Evolutionary conservation across 1,284 basidiomycete species (phyloP).

Genomic region (Agroathelia rolfsii): DNA sequence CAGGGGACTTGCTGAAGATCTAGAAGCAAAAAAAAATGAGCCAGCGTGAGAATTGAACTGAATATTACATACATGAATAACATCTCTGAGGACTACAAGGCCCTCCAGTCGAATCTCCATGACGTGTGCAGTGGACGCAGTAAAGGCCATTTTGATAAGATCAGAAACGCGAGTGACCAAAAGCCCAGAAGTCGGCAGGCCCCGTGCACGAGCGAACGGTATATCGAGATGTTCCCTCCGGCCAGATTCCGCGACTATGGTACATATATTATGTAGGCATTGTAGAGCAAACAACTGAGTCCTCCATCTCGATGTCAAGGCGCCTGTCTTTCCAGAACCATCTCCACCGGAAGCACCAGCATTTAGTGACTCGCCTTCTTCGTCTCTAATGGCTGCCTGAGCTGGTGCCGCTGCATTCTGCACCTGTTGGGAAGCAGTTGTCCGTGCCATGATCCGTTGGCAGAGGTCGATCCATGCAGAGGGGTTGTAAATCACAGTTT

Average conservation of each 20-base stretch:
- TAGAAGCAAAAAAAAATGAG: conserved; percentile 19
- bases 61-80: conserved; percentile 67
- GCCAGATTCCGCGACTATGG: conserved; percentile 63
- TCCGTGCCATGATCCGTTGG: conserved; percentile 90
- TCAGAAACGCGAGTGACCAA: conserved; percentile 82
- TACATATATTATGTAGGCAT: conserved; percentile 87
- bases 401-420: conserved; percentile 45
- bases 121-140: conserved; percentile 91
- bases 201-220: conserved; percentile 44
- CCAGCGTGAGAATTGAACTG: conserved; percentile 3
- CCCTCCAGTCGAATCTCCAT: conserved; percentile 95
- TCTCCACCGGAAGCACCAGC: conserved; percentile 32
- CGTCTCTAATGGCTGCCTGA: conserved; percentile 59
- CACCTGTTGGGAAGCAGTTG: conserved; percentile 72
- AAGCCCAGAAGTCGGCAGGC: conserved; percentile 39
- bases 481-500: conserved; percentile 88
- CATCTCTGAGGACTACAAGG: conserved; percentile 80
- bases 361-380: conserved; percentile 86
- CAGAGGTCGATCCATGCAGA: conserved; percentile 98
- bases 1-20: conserved; percentile 80
- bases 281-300: conserved; percentile 93
- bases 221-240: conserved; percentile 78
- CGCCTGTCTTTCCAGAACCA: conserved; percentile 24
- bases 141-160: conserved; percentile 96
- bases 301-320: conserved; percentile 91